Base-by-base conservation (phyloP, 2,329 filamentous ascomycete genomes). In the Fusarium lateritium region DNA sequence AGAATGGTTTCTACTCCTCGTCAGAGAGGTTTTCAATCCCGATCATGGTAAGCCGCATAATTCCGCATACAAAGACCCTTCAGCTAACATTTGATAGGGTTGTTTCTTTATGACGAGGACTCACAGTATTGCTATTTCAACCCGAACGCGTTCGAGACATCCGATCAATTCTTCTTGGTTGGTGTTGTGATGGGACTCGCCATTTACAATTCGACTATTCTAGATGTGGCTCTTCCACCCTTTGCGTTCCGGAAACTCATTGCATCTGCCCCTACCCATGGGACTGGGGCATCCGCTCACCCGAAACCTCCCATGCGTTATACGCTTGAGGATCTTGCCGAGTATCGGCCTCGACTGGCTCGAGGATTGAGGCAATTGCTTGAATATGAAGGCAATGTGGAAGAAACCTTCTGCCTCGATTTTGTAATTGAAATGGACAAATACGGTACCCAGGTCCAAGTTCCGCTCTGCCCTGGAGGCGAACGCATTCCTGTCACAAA, bases 41-140 rank as follows among this genome's bases (percentile, higher is more conserved):
- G 89, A 94, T 71, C 92, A 97, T 82, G 93, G 92, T 94, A 85
- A 73, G 89, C 81, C 55, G 34, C 31, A 22, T 9, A 31, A n/a
- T 14, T 13, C 10, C 8, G 33, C 5, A 51, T 34, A 28, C 19
- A 11, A 31, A 34, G 5, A 43, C 54, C 55, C 69, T 71, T 26
- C 74, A 57, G 14, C 34, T 44, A 19, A 71, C 53, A 21, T 17
- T 44, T 66, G 38, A 4, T 49, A 94, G 93, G 94, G n/a, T 89
- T 98, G 79, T 98, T 98, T 77, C 83, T 92, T 9, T 97, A 97
- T 78, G 94, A 97, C 67, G 93, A 97, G 52, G 94, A 97, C 74
- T 97, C 94, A 5, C 88, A 89, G 46, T 94, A 92, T 76, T 97
- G 94, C 80, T 98, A 97, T 79, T 98, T 98, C 82, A 97, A 97